Percentiles rank a stretch among this genome's conserved stretches.
Conservation (phyloP, 306 rosid genomes). For the Cicer arietinum region DNA sequence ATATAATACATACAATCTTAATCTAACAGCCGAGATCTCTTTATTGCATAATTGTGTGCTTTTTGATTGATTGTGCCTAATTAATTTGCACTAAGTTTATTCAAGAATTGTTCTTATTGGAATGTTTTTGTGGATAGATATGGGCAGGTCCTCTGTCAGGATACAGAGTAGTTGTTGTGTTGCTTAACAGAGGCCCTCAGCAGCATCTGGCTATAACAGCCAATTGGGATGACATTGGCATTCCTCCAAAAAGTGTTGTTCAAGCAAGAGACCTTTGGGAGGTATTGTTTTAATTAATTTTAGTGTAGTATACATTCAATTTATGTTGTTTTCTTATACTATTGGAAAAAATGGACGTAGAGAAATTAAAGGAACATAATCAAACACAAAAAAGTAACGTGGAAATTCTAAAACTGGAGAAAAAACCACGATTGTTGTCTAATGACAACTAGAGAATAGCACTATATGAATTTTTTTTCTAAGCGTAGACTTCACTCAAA, state of each 20-base stretch:
- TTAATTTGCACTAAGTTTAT: neutral
- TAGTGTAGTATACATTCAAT: neutral
- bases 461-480: no score
- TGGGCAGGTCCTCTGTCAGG: constrained; percentile 97
- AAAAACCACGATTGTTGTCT: no score
- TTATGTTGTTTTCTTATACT: neutral
- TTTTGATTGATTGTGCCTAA: neutral
- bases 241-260: constrained; percentile 63
- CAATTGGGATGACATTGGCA: constrained; percentile 87
- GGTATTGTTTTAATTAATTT: constrained; percentile 55
- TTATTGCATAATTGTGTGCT: neutral
- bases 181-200: constrained; percentile 68
- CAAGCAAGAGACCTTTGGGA: constrained; percentile 92
- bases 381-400: no score
- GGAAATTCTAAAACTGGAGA: no score
- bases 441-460: no score
- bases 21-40: neutral
- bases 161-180: constrained; percentile 68
- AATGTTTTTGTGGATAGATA: constrained; percentile 53
- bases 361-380: no score
- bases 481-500: no score
- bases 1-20: neutral
- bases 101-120: neutral
- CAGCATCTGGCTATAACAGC: constrained; percentile 55
- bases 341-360: no score